Base-by-base conservation (phyloP, 2,329 filamentous ascomycete genomes). In the Geosmithia flava region DNA sequence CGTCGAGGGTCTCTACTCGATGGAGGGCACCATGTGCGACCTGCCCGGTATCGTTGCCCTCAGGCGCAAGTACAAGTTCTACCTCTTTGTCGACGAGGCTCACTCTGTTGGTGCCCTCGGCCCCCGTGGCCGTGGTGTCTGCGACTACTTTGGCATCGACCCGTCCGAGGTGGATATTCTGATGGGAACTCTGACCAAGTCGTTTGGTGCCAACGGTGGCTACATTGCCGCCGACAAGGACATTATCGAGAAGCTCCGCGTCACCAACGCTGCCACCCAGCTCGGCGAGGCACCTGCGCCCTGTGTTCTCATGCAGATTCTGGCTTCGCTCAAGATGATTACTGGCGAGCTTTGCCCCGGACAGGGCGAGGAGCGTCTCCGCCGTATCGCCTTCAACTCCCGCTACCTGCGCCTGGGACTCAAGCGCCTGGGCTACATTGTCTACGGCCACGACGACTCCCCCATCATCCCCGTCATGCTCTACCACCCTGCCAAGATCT, bases 1-100 rank as follows among this genome's bases (percentile, higher is more conserved):
- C 39, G 87, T 98, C 39, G 93, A 98, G 65, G 93, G 93, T 56
- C 77, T 98, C 19, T 98, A 98, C 74, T 97, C 91, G 1, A 98
- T 98, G 93, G 93, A 98, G 70, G 93, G 93, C 45, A 96, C 90
- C 55, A 95, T 98, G 87, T 93, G 87, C 67, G 93, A 98, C 63
- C 78, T 98, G n/a, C 93, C 93, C 1, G 87, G 87, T 52, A 73
- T 98, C 46, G 69, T 98, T 50, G 78, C 75, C 46, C 75, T 98
- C 54, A 96, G 95, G 78, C 83, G 83, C 63, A 89, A 87, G 67
- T 98, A 98, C 80, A 97, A 95, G 72, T 98, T 95, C 70, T 79
- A 88, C 61, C 78, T 98, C 2, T 98, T 95, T 60, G 76, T 98
- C 51, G 93, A 98, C 59, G 93, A 98, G 68, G 93, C 93, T 37